phyloP scores from a whole-genome alignment of 345 rosid genomes.

The Acer saccharum region DNA sequence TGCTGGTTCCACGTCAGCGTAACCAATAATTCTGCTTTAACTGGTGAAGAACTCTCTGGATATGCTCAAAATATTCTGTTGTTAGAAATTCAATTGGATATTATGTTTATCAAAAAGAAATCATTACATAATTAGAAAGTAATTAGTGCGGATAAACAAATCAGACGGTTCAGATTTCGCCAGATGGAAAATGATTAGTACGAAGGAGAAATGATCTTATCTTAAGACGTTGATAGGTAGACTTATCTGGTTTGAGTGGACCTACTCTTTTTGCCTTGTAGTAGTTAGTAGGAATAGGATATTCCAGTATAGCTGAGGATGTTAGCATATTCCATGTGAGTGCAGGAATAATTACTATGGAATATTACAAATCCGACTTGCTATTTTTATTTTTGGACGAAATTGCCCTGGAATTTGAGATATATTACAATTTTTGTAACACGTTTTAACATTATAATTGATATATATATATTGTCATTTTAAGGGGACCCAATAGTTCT shows the following conservation, averaged over 20 bases:
- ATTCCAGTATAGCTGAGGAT: neutral
- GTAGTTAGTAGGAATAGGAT: neutral
- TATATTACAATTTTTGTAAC: neutral
- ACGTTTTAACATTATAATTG: too few relatives aligned
- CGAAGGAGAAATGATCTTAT: constrained; percentile 12
- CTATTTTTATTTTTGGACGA: neutral
- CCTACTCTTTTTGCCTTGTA: neutral
- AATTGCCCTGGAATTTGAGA: neutral
- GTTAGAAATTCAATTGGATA: neutral
- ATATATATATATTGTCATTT: neutral
- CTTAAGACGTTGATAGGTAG: neutral
- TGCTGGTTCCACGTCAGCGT: constrained; percentile 42
- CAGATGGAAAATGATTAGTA: neutral
- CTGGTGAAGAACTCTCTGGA: constrained; percentile 27
- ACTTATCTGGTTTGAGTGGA: constrained; percentile 2
- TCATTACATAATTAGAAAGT: neutral
- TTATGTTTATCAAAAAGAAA: neutral
- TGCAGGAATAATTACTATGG: neutral
- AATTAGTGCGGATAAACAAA: neutral
- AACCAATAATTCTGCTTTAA: constrained; percentile 26
- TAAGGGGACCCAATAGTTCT: too few relatives aligned
- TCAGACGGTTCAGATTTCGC: neutral
- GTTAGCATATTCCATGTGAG: neutral
- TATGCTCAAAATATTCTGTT: constrained; percentile 41
- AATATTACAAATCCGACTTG: neutral